These are phyloP conservation scores for Lepidium africanum DNA, from an alignment of 345 rosid species.

Conservation along the genomic window DNA sequence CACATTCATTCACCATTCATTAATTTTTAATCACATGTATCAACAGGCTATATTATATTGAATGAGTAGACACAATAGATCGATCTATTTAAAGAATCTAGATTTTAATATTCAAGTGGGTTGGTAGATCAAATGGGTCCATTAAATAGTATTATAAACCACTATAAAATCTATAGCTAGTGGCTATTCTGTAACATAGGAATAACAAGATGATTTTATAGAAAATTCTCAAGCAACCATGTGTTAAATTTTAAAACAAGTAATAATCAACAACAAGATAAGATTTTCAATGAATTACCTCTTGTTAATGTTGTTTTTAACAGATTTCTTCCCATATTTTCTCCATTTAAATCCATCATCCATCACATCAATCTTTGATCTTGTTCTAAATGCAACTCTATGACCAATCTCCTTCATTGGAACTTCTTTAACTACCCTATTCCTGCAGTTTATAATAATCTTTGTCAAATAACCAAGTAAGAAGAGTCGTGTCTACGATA, in stretches of 20 bases:
- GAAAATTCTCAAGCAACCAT: constrained; percentile 2
- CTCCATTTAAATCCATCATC: constrained; percentile 96
- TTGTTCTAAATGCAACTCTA: constrained; percentile 78
- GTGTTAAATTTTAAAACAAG: not conserved
- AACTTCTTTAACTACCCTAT: constrained; percentile 26
- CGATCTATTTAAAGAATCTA: not conserved
- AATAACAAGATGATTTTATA: not conserved
- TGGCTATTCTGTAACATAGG: constrained; percentile 7
- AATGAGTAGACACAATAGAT: no score
- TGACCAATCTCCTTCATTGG: constrained; percentile 31
- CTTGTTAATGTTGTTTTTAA: constrained; percentile 79
- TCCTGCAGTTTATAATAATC: not conserved
- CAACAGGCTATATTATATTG: no score
- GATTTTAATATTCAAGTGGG: constrained; percentile 17
- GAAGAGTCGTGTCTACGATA: no score
- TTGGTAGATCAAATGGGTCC: constrained; percentile 20
- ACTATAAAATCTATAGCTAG: constrained; percentile 8
- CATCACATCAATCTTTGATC: constrained; percentile 73
- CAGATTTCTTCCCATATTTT: constrained; percentile 85
- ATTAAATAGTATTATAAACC: constrained; percentile 12
- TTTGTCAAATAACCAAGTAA: no score
- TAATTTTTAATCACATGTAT: not conserved
- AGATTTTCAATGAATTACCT: constrained; percentile 38
- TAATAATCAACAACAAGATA: not conserved
- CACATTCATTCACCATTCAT: not conserved